Base-by-base conservation (phyloP, 768 basidiomycete species). In the Mycena kentingensis region DNA sequence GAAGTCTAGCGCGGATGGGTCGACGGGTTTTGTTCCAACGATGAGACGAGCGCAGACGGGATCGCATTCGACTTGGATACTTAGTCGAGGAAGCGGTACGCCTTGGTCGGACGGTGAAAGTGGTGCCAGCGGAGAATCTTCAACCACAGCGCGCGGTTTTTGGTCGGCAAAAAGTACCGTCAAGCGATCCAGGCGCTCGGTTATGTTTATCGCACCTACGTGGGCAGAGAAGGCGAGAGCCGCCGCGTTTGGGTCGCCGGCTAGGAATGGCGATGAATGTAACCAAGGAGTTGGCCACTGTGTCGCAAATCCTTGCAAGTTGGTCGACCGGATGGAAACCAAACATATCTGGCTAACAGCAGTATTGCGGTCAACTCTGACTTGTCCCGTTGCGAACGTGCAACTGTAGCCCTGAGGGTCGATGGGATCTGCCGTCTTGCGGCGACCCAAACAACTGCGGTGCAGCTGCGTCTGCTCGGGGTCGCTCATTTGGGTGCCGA, bases 261-360 rank as follows among this genome's bases (percentile, higher is more conserved):
- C 55, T 37, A 85, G 64, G 59, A 84, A 81, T 0, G 77, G 70
- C 19, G 77, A 71, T 2, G 75, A 66, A 27, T 67, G 67, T 26
- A 85, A 66, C 72, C 79, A 79, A n/a, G 78, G 79, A 35, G 76
- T 65, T 8, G 85, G 83, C 86, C 85, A 90, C 64, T 84, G 82
- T 3, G 77, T 77, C 19, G 75, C 66, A 21, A 87, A 66, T 1
- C 71, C 63, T 42, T 76, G 67, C 22, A 80, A 54, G 28, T 71
- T 58, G 15, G 77, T 48, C 4, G 69, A 64, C 21, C 76, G 75
- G 15, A 84, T 53, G 15, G 70, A 73, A 29, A 78, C 58, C 13
- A 86, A 60, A n/a, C 73, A 74, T 54, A 75, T 63, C 43, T 65
- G 63, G 56, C 70, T 66, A 24, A 65, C 61, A 16, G 58, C 55